Conservation (phyloP, 257 asterid species). For the Echites panduratus region DNA sequence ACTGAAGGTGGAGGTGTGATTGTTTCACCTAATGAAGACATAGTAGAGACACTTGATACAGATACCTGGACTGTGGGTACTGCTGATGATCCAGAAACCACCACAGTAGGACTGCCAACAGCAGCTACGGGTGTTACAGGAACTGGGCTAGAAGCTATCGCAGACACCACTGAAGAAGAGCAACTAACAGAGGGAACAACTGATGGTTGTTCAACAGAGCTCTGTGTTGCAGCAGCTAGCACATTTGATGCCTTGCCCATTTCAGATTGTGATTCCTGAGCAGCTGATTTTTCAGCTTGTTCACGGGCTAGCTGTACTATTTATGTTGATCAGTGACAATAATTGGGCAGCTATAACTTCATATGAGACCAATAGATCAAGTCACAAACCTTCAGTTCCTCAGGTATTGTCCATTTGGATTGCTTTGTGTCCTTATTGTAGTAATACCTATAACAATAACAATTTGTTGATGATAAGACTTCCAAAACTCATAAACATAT, state of each 20-base stretch:
- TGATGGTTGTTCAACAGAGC: conserved; percentile 47
- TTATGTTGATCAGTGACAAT: conserved; percentile 26
- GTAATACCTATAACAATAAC: conserved; percentile 60
- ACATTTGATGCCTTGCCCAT: conserved; percentile 31
- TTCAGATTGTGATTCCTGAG: conserved; percentile 45
- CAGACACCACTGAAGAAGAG: conserved; percentile 33
- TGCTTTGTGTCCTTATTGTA: conserved; percentile 94
- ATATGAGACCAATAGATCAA: conserved; percentile 6
- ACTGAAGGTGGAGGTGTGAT: conserved; percentile 50
- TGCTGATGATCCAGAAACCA: conserved; percentile 50
- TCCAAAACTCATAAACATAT: conserved; percentile 11
- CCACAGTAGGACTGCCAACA: conserved; percentile 37
- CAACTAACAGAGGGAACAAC: conserved; percentile 34
- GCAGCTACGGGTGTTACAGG: conserved; percentile 46
- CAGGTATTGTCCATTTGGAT: conserved; percentile 95
- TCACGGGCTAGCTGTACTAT: conserved; percentile 86
- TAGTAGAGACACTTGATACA: conserved; percentile 31
- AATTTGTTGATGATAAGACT: conserved; percentile 9
- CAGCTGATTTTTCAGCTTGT: conserved; percentile 63
- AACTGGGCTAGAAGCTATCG: conserved; percentile 48
- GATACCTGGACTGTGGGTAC: conserved; percentile 38
- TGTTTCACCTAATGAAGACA: conserved; percentile 37
- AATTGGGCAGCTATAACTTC: conserved; percentile 5
- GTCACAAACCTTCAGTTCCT: conserved; percentile 72
- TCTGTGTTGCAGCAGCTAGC: conserved; percentile 33